Conservation (phyloP, 1,139 yeast genomes). For the Petasospora fabianii region DNA sequence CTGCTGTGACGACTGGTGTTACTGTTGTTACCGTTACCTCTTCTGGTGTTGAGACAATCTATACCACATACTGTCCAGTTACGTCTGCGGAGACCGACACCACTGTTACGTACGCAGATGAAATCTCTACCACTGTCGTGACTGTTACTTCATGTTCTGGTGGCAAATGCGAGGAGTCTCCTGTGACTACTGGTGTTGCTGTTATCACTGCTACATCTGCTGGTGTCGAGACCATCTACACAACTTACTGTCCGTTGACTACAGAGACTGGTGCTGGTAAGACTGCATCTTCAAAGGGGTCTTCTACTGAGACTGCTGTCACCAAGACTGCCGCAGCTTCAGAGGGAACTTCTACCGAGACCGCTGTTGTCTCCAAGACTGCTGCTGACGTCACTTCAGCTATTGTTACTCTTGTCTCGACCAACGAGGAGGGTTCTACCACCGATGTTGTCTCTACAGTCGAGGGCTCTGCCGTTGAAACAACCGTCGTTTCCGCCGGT, state of each 20-base stretch:
- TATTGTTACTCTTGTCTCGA: constrained; percentile 1
- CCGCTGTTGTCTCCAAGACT: background rate
- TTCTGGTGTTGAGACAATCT: constrained; percentile 3
- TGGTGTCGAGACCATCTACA: constrained; percentile 1
- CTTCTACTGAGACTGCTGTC: too few species aligned
- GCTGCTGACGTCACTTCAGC: background rate
- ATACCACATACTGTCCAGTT: constrained; percentile 8
- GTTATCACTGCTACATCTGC: background rate
- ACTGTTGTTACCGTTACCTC: constrained; percentile 4
- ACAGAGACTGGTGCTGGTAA: too few species aligned
- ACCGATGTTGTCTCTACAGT: constrained; percentile 2
- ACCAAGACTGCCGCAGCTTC: too few species aligned
- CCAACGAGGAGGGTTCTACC: background rate
- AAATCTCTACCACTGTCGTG: constrained; percentile 1
- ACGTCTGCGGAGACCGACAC: too few species aligned
- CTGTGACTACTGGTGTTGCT: constrained; percentile 1
- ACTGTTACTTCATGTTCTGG: background rate
- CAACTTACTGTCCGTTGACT: constrained; percentile 6
- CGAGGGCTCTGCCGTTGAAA: background rate
- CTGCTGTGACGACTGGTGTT: constrained; percentile 6
- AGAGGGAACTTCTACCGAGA: background rate
- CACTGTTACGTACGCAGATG: background rate
- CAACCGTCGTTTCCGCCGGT: background rate
- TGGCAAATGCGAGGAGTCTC: background rate
- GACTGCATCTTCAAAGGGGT: too few species aligned